Base-by-base conservation (phyloP, 2,329 filamentous ascomycete genomes). In the Dendrostoma leiphaemia region DNA sequence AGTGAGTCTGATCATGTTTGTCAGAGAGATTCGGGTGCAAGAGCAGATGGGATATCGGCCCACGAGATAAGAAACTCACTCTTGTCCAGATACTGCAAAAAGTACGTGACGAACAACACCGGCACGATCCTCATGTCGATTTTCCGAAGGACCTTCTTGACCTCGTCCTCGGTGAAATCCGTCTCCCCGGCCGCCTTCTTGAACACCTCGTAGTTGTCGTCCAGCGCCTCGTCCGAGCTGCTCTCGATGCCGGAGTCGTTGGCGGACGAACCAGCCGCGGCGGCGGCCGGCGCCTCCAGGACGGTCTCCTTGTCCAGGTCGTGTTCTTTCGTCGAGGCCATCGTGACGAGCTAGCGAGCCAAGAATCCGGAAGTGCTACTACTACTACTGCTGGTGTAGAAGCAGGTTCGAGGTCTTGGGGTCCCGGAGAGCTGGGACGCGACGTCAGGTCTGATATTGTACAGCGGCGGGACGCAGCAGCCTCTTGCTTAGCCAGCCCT, bases 11-110 rank as follows among this genome's bases (percentile, higher is more conserved):
- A 8, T 1, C 31, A 7, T 2, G 3, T 17, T 32, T 13, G 28
- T n/a, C n/a, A n/a, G n/a, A n/a, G n/a, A n/a, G n/a, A n/a, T n/a
- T n/a, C n/a, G n/a, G n/a, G n/a, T n/a, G n/a, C n/a, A n/a, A n/a
- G n/a, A n/a, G n/a, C n/a, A n/a, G n/a, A n/a, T n/a, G n/a, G n/a
- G n/a, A n/a, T n/a, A n/a, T n/a, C n/a, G n/a, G n/a, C n/a, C n/a
- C n/a, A n/a, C n/a, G n/a, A n/a, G n/a, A n/a, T n/a, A n/a, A n/a
- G n/a, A n/a, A n/a, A 54, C 55, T 29, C 19, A 54, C 55, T 77
- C 65, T 68, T 69, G 56, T 69, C 67, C 44, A 69, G 62, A 37
- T 68, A 69, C 58, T 69, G 67, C 10, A 69, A 60, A 54, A 68
- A 59, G 47, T 69, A 69, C 4, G 66, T 66, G 29, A 64, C 49